These are phyloP conservation scores for Aurinia saxatilis DNA, from an alignment of 345 rosid species.

Conservation along the genomic window DNA sequence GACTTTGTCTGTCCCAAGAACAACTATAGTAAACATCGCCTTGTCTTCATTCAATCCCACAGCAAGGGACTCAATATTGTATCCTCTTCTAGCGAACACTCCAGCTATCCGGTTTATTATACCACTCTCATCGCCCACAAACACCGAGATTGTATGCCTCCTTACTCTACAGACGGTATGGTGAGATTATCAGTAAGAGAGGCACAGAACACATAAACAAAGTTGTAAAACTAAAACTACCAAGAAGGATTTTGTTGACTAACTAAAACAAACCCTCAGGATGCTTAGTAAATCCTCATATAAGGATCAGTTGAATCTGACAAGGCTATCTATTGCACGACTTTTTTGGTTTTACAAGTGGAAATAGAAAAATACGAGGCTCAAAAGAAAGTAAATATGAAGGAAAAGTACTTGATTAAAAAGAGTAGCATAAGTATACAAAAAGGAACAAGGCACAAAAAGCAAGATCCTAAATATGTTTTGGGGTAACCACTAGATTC, in stretches of 20 bases:
- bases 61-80: constrained; percentile 92
- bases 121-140: constrained; percentile 97
- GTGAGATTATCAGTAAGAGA: not conserved
- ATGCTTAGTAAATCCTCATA: not conserved
- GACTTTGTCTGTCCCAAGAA: constrained; percentile 71
- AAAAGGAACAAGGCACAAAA: not conserved
- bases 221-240: not conserved
- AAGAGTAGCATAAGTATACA: not conserved
- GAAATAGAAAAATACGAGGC: too few relatives aligned
- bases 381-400: not conserved
- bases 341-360: too few relatives aligned
- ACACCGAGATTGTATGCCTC: constrained; percentile 83
- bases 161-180: constrained; percentile 40
- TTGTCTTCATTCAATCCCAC: constrained; percentile 87
- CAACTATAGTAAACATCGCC: constrained; percentile 91
- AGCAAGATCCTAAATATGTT: too few relatives aligned
- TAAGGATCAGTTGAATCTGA: not conserved
- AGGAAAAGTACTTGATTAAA: not conserved
- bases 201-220: not conserved
- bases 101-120: constrained; percentile 94
- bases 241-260: not conserved
- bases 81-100: constrained; percentile 92
- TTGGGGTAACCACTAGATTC: too few relatives aligned
- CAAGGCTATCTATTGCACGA: not conserved
- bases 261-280: not conserved